Conservation (phyloP, 73 alveolate species). For the Paramecium sonneborni region DNA sequence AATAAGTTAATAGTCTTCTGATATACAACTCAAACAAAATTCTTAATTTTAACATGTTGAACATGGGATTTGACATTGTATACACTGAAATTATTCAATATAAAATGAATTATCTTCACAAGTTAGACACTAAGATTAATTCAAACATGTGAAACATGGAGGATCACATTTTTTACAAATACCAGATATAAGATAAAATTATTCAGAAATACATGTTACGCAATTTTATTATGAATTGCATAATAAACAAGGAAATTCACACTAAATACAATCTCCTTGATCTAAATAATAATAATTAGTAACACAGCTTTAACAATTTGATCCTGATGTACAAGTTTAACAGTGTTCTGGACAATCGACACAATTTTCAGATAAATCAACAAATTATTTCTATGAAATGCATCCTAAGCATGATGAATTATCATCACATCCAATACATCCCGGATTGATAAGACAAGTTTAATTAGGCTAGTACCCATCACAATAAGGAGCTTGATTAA, state of each 20-base stretch:
- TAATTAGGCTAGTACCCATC: neutral
- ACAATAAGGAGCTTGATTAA: neutral
- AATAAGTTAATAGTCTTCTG: neutral
- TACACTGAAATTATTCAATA: neutral
- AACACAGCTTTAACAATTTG: neutral
- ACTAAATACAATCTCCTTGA: neutral
- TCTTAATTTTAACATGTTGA: neutral
- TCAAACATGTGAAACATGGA: neutral
- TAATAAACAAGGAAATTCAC: neutral
- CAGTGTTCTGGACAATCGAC: neutral
- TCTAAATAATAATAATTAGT: neutral
- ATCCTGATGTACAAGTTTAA: neutral
- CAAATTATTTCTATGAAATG: neutral
- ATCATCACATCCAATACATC: neutral
- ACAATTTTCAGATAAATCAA: neutral
- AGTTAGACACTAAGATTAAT: neutral
- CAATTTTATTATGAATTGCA: slow-evolving; percentile 6
- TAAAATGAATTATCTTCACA: neutral
- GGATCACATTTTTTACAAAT: neutral
- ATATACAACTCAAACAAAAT: neutral
- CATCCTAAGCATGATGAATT: neutral
- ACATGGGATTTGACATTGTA: neutral
- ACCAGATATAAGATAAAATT: neutral
- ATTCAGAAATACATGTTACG: neutral
- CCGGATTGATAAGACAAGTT: neutral